Conservation (phyloP, 306 rosid genomes). For the Dalbergia cochinchinensis region DNA sequence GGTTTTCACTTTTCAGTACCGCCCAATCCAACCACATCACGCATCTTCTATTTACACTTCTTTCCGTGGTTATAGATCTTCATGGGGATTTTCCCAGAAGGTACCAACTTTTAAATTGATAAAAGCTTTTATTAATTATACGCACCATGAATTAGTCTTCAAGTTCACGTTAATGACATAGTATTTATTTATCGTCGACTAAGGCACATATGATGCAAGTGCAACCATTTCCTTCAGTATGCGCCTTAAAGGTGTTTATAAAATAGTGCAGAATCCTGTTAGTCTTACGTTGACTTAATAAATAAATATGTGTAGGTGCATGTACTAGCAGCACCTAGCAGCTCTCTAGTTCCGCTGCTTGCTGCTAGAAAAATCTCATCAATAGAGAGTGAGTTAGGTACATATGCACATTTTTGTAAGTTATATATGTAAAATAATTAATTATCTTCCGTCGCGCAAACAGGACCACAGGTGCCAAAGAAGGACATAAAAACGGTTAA, state of each 20-base stretch:
- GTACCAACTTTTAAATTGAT: not conserved
- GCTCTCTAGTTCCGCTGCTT: constrained; percentile 26
- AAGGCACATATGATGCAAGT: constrained; percentile 6
- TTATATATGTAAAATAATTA: not conserved
- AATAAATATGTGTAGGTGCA: constrained; percentile 34
- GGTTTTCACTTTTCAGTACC: not conserved
- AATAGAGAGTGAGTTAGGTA: constrained; percentile 36
- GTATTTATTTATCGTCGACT: not conserved
- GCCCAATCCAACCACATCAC: constrained; percentile 29
- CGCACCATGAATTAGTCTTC: not conserved
- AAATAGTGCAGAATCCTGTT: constrained; percentile 26
- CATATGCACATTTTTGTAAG: constrained; percentile 28
- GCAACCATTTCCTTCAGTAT: not conserved
- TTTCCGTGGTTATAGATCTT: not conserved
- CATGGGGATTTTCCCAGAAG: constrained; percentile 9
- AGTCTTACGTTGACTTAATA: constrained; percentile 5
- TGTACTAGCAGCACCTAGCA: constrained; percentile 39
- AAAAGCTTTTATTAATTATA: not conserved
- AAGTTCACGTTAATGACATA: constrained; percentile 10
- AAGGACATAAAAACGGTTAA: not conserved
- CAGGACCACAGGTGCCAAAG: not conserved
- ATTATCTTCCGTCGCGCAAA: not conserved
- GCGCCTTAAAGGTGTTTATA: constrained; percentile 23
- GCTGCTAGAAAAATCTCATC: constrained; percentile 30
- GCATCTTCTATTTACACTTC: constrained; percentile 24